Evolutionary conservation across 345 rosid genomes (phyloP).

Genomic region (Linum trigynum): DNA sequence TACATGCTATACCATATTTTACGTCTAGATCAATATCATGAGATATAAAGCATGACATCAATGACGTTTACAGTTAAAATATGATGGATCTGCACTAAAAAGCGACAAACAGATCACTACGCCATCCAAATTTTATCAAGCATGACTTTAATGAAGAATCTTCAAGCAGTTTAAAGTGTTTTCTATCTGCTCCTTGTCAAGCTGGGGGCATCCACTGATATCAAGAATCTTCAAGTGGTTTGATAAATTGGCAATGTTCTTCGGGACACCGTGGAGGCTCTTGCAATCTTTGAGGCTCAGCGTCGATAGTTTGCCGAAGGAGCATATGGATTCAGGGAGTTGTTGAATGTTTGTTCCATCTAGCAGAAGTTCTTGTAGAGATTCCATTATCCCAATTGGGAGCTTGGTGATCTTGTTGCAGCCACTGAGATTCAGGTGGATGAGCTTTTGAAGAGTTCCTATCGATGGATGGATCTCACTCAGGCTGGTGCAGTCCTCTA

Average conservation of each 20-base stretch:
- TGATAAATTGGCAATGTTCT: not conserved
- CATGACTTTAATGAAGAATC: too few species aligned
- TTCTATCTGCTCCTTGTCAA: too few species aligned
- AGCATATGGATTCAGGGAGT: slow-evolving; percentile 9
- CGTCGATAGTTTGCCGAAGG: not conserved
- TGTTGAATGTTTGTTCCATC: slow-evolving; percentile 9
- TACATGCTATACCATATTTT: too few species aligned
- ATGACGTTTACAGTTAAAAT: too few species aligned
- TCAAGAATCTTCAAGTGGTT: not conserved
- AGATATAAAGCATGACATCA: too few species aligned
- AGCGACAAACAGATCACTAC: too few species aligned
- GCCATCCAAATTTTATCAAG: too few species aligned
- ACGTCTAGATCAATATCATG: too few species aligned
- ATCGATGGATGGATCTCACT: not conserved
- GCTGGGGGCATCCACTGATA: not conserved
- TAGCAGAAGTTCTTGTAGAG: not conserved
- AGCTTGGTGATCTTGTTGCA: slow-evolving; percentile 7
- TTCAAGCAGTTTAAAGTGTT: too few species aligned
- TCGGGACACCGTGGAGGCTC: slow-evolving; percentile 11
- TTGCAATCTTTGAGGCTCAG: slow-evolving; percentile 16
- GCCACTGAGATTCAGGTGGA: not conserved
- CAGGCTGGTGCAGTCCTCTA: slow-evolving; percentile 7
- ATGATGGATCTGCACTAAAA: too few species aligned
- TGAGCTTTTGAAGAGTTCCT: not conserved
- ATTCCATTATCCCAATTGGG: not conserved